A percentile compares a stretch with the other conserved stretches of the same genome.
These are phyloP conservation scores for Candolleomyces eurysporus DNA, from an alignment of 768 basidiomycete species.

Conservation along the genomic window DNA sequence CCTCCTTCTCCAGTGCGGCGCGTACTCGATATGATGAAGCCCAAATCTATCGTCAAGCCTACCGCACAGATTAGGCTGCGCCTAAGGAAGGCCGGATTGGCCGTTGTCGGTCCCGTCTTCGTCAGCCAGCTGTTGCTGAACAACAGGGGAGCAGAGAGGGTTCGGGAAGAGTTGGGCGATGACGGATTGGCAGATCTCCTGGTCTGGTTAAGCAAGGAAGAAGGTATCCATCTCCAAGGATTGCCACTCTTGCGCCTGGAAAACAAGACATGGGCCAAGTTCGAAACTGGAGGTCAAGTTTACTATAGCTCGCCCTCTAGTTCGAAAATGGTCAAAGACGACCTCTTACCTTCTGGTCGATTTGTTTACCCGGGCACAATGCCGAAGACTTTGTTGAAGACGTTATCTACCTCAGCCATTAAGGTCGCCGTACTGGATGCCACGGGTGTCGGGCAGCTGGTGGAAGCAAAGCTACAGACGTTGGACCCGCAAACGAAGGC, in stretches of 20 bases:
- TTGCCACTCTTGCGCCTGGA: slow-evolving; percentile 1
- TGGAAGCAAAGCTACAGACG: background rate
- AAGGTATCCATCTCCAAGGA: background rate
- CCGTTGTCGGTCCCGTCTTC: background rate
- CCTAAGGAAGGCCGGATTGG: background rate
- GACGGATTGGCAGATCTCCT: background rate
- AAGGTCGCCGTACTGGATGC: background rate
- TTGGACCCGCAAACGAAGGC: background rate
- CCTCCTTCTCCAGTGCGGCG: background rate
- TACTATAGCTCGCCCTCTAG: background rate
- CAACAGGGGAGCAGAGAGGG: no score
- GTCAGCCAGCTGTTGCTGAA: background rate
- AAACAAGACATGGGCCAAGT: background rate
- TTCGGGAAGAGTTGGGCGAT: background rate
- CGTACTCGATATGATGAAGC: background rate
- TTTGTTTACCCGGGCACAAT: background rate
- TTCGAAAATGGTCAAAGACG: background rate
- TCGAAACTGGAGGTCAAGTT: background rate
- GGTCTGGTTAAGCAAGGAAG: background rate
- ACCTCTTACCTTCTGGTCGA: background rate
- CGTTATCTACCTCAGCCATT: background rate
- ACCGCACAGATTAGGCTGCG: background rate
- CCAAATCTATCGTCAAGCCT: background rate
- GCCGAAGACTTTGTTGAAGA: background rate
- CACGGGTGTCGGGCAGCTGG: background rate